phyloP scores from a whole-genome alignment of 148 eudicot species.

The Fagopyrum esculentum region DNA sequence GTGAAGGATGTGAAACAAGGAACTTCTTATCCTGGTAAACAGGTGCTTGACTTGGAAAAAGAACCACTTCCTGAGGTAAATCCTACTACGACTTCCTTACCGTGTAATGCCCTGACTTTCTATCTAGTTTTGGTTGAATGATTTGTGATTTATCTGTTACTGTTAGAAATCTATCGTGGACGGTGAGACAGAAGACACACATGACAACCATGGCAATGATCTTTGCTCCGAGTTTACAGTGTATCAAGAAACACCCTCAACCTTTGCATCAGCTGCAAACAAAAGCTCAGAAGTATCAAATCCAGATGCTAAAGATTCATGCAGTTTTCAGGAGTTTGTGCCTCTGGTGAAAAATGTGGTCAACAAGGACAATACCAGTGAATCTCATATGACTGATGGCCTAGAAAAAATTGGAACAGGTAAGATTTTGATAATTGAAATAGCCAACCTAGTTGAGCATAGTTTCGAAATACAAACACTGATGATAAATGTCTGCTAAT shows the following conservation, averaged over 20 bases:
- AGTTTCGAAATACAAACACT: not conserved
- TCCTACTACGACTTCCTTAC: not conserved
- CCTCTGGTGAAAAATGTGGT: constrained; percentile 23
- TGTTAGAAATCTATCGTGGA: constrained; percentile 45
- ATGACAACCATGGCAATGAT: constrained; percentile 26
- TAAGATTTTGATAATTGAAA: constrained; percentile 15
- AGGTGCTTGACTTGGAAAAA: constrained; percentile 47
- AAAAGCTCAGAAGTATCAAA: constrained; percentile 25
- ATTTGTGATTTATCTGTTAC: not conserved
- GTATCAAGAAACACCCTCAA: constrained; percentile 38
- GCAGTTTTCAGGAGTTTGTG: constrained; percentile 37
- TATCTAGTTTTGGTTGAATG: not conserved
- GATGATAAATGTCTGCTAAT: not conserved
- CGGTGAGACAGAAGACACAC: constrained; percentile 25
- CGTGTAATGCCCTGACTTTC: not conserved
- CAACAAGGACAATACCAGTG: constrained; percentile 29
- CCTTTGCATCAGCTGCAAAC: constrained; percentile 26
- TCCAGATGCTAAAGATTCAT: constrained; percentile 26
- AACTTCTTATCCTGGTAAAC: constrained; percentile 30
- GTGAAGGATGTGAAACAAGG: constrained; percentile 44
- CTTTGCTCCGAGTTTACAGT: constrained; percentile 33
- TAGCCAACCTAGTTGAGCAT: not conserved
- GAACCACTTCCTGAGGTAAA: constrained; percentile 53
- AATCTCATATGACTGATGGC: constrained; percentile 20
- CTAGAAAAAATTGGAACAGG: constrained; percentile 30